Evolutionary conservation across 1,284 basidiomycete genomes (phyloP).

Genomic region (Gymnopus androsaceus): DNA sequence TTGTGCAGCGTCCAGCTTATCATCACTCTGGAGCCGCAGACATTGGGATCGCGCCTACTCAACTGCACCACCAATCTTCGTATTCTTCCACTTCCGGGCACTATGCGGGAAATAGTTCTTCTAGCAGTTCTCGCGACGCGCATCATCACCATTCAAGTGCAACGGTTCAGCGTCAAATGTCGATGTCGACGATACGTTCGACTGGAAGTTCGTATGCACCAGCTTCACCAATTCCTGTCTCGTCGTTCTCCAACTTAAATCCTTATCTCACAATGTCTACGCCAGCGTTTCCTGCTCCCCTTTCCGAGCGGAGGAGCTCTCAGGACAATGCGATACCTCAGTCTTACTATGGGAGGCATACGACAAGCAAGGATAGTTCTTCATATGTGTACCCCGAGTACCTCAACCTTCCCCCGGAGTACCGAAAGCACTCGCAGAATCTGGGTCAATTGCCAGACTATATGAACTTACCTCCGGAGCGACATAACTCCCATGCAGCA

Average conservation of each 20-base stretch:
- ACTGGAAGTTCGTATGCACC: neutral
- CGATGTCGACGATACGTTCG: neutral
- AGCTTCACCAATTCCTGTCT: neutral
- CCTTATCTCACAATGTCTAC: neutral
- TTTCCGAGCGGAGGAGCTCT: conserved; percentile 2
- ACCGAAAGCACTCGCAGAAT: neutral
- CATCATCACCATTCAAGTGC: neutral
- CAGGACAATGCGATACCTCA: neutral
- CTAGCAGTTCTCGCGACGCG: neutral
- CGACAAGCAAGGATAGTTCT: too few species aligned
- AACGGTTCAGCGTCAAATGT: neutral
- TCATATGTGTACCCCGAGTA: neutral
- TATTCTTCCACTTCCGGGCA: neutral
- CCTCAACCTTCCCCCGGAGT: neutral
- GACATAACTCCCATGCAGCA: neutral
- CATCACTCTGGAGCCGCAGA: neutral
- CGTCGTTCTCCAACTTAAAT: neutral
- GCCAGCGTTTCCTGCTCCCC: neutral
- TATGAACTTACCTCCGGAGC: neutral
- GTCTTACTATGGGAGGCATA: too few species aligned
- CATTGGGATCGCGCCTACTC: neutral
- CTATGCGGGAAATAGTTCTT: neutral
- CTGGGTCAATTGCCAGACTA: neutral
- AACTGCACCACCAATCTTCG: neutral
- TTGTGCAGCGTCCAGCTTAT: too few species aligned